Base-by-base conservation (phyloP, 148 eudicot genomes). In the Heliamphora exappendiculata region DNA sequence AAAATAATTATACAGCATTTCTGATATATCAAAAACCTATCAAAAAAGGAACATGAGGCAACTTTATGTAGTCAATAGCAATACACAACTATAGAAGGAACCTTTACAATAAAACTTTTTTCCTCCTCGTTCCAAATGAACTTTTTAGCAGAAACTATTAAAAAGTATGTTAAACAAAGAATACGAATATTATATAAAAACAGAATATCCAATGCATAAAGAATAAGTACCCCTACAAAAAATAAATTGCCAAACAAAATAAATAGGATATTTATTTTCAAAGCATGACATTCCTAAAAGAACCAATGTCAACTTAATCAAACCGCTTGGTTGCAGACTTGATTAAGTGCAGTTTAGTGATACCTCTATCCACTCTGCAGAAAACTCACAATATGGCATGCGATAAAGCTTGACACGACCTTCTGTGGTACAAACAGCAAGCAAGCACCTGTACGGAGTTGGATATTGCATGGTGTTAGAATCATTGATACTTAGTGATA, bases 351-450 rank as follows among this genome's bases (percentile, higher is more conserved):
- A 42, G 31, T 44, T 68, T 24, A 64, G 60, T 65, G 58, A 83
- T 92, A 92, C 94, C 97, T 95, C 94, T 33, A 88, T 75, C 96
- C 98, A 95, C 81, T 92, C 97, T 33, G 89, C 88, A 76, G 91
- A 90, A 73, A 83, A 90, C 76, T 94, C 97, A 36, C 88, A 79
- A 72, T 80, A 89, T 39, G 98, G 97, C 72, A 88, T 83, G 54
- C 94, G 91, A 53, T 89, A 95, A 44, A 95, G 72, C 82, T 92
- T 95, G 67, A 95, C 97, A 7, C 75, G 82, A n/a, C 97, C 98
- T 63, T 84, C 87, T 37, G 87, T 80, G 34, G 97, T 88, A 85
- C 97, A 92, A 79, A 95, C 94, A 86, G 92, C 90, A 79, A 95
- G 97, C 88, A 95, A 85, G 81, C 96, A 91, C 81, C 98, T 92